Evolutionary conservation across 2,329 filamentous ascomycete genomes (phyloP), one percentile per base, ranked within the genome.

Genomic region (Botrytis pseudocinerea): DNA sequence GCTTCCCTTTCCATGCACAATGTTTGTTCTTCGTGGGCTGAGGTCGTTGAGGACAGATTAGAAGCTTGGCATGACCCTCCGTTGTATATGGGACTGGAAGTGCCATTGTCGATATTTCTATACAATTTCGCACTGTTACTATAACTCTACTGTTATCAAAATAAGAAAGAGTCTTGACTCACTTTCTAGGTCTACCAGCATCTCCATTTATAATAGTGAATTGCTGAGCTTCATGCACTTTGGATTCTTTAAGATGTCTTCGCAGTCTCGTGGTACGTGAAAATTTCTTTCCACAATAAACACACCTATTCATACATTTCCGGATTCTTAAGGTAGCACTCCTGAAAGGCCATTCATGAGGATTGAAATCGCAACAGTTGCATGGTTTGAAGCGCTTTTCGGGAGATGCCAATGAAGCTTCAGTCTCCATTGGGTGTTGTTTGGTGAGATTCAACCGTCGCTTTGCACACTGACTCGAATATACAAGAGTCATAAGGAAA

Each of bases 171-270:
- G 28, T 60, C 28, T 35, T 60, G 3, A 60, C 32, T 60, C 57
- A 60, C 32, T 60, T 60, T 60, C 32, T 60, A 35, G 32, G 32
- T 60, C 32, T 60, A 60, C 32, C 57, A 35, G 57, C 32, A 60
- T 38, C 32, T 60, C 38, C 57, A 60, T 22, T 60, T 60, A 60
- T 18, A 60, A 60, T 38, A 38, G 32, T 60, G 16, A 60, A 60
- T 60, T 60, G 57, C 32, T 60, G 32, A 60, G 32, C 57, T 60
- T 38, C 20, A 60, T 60, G 20, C 32, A 14, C 20, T 35, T 60
- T 60, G 57, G 57, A 60, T 38, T 60, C 22, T 60, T 60, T 60
- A 38, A 60, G 57, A 60, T 60, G 20, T 60, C 32, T 60, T 60
- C 20, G 20, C 18, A 60, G 4, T 60, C 57, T 60, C 38, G 32